Evolutionary conservation across 1,284 basidiomycete genomes (phyloP).

Genomic region (Trichosporon asahii): DNA sequence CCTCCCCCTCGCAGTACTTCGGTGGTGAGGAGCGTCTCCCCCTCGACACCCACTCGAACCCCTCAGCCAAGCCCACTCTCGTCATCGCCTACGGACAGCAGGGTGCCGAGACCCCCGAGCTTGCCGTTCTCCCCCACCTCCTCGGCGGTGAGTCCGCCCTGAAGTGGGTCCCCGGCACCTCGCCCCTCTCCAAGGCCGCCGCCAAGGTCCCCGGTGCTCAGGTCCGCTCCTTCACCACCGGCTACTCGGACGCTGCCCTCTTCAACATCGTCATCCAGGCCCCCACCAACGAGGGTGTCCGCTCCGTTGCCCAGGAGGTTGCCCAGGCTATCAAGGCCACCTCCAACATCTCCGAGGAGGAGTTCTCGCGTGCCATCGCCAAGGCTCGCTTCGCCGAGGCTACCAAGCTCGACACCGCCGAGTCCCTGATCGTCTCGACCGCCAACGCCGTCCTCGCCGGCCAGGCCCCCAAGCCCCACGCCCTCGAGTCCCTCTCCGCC

Average conservation of each 20-base stretch:
- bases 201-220: slow-evolving; percentile 51
- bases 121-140: slow-evolving; percentile 72
- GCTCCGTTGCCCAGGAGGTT: slow-evolving; percentile 61
- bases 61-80: slow-evolving; percentile 61
- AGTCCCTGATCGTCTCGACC: slow-evolving; percentile 64
- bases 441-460: slow-evolving; percentile 58
- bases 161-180: slow-evolving; percentile 77
- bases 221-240: slow-evolving; percentile 69
- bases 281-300: slow-evolving; percentile 45
- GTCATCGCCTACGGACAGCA: slow-evolving; percentile 77
- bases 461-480: slow-evolving; percentile 56
- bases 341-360: slow-evolving; percentile 62
- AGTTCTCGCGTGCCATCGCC: slow-evolving; percentile 72
- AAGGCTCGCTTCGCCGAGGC: slow-evolving; percentile 84
- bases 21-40: slow-evolving; percentile 77
- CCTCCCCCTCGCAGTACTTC: slow-evolving; percentile 60
- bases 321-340: slow-evolving; percentile 64
- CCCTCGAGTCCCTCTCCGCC: slow-evolving; percentile 64
- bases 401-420: slow-evolving; percentile 60
- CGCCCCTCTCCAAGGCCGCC: slow-evolving; percentile 61
- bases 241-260: slow-evolving; percentile 84
- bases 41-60: slow-evolving; percentile 57
- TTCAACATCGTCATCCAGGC: slow-evolving; percentile 68
- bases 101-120: slow-evolving; percentile 61
- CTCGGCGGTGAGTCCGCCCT: slow-evolving; percentile 67